These are phyloP conservation scores for Pisolithus sp. DNA, from an alignment of 768 basidiomycete genomes.

Conservation along the genomic window DNA sequence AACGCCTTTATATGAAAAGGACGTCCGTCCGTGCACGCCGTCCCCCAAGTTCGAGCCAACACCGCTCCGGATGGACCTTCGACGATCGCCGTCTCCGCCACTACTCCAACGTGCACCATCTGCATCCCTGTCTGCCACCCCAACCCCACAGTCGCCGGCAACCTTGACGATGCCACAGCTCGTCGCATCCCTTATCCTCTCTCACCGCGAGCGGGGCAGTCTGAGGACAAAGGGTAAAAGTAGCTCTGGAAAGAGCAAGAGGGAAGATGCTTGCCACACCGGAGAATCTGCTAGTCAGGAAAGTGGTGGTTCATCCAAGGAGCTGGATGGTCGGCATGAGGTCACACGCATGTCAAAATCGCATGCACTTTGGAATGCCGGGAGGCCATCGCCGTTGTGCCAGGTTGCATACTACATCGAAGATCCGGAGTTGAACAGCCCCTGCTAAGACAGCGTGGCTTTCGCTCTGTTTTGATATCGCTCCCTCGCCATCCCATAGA, in stretches of 20 bases:
- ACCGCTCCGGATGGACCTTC: constrained; percentile 3
- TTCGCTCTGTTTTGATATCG: too few species aligned
- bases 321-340: background rate
- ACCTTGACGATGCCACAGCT: constrained; percentile 27
- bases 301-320: background rate
- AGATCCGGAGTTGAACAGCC: constrained; percentile 32
- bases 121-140: background rate
- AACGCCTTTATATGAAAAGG: background rate
- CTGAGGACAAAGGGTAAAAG: background rate
- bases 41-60: constrained; percentile 1
- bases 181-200: constrained; percentile 24
- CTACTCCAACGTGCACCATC: constrained; percentile 3
- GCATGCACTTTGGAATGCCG: background rate
- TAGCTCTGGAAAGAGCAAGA: background rate
- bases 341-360: background rate
- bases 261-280: background rate
- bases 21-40: constrained; percentile 1
- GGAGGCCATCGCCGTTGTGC: constrained; percentile 10
- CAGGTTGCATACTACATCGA: constrained; percentile 23
- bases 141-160: constrained; percentile 9
- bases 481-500: too few species aligned
- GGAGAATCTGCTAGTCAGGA: background rate
- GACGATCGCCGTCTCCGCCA: constrained; percentile 22
- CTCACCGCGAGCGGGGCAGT: constrained; percentile 18
- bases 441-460: constrained; percentile 10